Evolutionary conservation across 2,329 filamentous ascomycete species (phyloP).

Genomic region (Microascus cirrosus): DNA sequence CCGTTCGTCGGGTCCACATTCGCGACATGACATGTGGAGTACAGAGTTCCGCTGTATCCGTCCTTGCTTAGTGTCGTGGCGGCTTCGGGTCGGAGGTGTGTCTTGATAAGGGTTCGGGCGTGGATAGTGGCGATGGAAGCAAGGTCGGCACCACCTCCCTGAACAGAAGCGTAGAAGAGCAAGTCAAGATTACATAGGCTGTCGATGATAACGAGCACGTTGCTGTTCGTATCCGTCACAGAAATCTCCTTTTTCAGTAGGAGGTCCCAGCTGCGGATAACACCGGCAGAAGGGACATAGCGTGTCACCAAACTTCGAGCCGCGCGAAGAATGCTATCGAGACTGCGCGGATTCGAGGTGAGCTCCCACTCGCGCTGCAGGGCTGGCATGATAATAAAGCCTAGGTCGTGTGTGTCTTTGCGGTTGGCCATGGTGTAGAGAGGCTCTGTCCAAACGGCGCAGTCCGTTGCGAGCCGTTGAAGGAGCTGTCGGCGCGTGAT

Average conservation of each 20-base stretch:
- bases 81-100: slow-evolving; percentile 23
- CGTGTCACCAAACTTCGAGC: slow-evolving; percentile 29
- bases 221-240: slow-evolving; percentile 14
- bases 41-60: slow-evolving; percentile 12
- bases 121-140: slow-evolving; percentile 21
- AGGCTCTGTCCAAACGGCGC: slow-evolving; percentile 20
- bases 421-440: slow-evolving; percentile 22
- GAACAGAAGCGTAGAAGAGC: slow-evolving; percentile 21
- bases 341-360: slow-evolving; percentile 22
- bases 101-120: slow-evolving; percentile 24
- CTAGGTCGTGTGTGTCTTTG: slow-evolving; percentile 42
- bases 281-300: slow-evolving; percentile 28
- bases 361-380: slow-evolving; percentile 36
- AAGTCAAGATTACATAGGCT: slow-evolving; percentile 27
- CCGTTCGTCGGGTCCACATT: slow-evolving; percentile 32
- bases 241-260: slow-evolving; percentile 16
- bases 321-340: slow-evolving; percentile 28
- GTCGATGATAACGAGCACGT: slow-evolving; percentile 31
- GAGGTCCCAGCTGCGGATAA: slow-evolving; percentile 37
- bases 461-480: slow-evolving; percentile 9
- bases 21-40: slow-evolving; percentile 32
- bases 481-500: slow-evolving; percentile 11
- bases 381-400: slow-evolving; percentile 39
- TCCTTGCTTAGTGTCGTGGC: slow-evolving; percentile 12
- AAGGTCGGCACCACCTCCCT: slow-evolving; percentile 14